phyloP scores from a whole-genome alignment of 768 basidiomycete genomes.

The Chalciporus chontae region DNA sequence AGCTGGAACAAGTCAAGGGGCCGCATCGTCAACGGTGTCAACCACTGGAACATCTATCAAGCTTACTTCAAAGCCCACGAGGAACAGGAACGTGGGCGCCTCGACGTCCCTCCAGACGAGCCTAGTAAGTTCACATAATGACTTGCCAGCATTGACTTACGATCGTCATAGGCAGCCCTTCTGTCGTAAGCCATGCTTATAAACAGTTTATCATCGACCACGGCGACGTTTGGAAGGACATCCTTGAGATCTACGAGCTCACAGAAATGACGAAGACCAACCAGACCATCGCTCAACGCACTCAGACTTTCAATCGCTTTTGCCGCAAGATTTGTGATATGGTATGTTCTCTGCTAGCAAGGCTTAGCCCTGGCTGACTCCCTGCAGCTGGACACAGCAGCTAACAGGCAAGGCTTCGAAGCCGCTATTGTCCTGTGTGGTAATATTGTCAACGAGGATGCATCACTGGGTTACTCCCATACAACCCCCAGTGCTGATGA shows the following conservation, averaged over 20 bases:
- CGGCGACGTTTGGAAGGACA: background rate
- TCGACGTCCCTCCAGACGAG: background rate
- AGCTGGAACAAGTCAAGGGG: slow-evolving; percentile 1
- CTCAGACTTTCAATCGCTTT: background rate
- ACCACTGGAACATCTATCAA: slow-evolving; percentile 6
- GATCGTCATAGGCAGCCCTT: background rate
- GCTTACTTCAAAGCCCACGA: slow-evolving; percentile 1
- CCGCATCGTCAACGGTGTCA: background rate
- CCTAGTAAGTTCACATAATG: background rate
- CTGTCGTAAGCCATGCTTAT: background rate
- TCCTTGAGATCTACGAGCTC: background rate
- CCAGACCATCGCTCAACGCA: background rate
- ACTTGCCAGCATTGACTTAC: no score
- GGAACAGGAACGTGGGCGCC: background rate
- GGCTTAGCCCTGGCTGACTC: no score
- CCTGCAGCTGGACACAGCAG: background rate
- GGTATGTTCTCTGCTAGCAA: background rate
- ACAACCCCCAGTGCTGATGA: background rate
- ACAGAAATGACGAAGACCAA: background rate
- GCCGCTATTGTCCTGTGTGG: background rate
- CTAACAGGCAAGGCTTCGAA: background rate
- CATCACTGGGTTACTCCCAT: background rate
- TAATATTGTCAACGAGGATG: slow-evolving; percentile 1
- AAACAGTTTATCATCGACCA: background rate
- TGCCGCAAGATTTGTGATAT: background rate